Conservation (phyloP, 2,329 filamentous ascomycete species). For the Alternaria sp. region DNA sequence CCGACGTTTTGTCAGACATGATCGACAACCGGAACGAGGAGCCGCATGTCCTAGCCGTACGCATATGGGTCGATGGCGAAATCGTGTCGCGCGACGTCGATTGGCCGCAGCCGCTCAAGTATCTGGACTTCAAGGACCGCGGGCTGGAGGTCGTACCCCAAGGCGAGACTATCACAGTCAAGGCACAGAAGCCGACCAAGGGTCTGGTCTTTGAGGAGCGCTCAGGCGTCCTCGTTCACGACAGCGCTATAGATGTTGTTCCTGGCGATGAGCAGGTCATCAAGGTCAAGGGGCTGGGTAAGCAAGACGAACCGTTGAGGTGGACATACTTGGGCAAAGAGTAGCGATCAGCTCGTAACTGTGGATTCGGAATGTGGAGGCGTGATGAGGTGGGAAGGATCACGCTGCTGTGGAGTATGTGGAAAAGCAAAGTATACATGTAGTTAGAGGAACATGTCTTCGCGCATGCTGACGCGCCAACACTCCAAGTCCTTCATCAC, state of each 20-base stretch:
- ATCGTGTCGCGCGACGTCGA: conserved; percentile 63
- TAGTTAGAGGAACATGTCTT: conserved; percentile 1
- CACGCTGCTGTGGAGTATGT: neutral
- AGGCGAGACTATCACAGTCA: conserved; percentile 54
- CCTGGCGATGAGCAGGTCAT: conserved; percentile 63
- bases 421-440: neutral
- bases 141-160: conserved; percentile 54
- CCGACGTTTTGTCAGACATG: conserved; percentile 57
- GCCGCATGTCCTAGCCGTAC: conserved; percentile 62
- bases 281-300: conserved; percentile 50
- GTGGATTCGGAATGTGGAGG: conserved; percentile 5
- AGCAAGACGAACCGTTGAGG: conserved; percentile 47
- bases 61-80: conserved; percentile 59
- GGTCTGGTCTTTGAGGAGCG: conserved; percentile 66
- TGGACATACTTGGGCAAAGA: conserved; percentile 55
- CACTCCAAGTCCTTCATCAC: conserved; percentile 11
- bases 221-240: conserved; percentile 59
- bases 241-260: conserved; percentile 64
- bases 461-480: conserved; percentile 12
- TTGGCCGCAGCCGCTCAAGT: conserved; percentile 68
- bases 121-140: conserved; percentile 60
- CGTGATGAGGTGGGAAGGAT: neutral
- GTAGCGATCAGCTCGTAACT: conserved; percentile 22
- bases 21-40: conserved; percentile 61
- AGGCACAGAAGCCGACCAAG: conserved; percentile 61